phyloP scores from a whole-genome alignment of 805 yeast genomes.

The Cyberlindnera suaveolens region DNA sequence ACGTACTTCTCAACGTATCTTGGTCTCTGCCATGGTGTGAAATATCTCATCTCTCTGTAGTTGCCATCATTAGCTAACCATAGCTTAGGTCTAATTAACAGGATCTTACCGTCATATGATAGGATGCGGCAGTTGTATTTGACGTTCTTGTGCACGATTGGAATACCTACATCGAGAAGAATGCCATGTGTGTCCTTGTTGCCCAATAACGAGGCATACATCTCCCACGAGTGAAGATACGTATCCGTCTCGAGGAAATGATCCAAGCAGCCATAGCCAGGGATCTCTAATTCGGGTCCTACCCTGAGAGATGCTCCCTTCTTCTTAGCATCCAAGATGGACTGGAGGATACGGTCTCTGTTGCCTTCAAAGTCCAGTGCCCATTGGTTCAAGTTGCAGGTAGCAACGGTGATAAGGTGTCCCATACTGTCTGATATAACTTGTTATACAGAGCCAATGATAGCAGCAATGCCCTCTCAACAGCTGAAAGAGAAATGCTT shows the following conservation, averaged over 20 bases:
- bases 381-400: slow-evolving; percentile 98
- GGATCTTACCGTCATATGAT: slow-evolving; percentile 70
- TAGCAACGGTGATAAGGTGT: slow-evolving; percentile 80
- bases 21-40: slow-evolving; percentile 89
- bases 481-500: too few species aligned
- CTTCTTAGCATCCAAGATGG: slow-evolving; percentile 70
- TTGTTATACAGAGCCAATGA: too few species aligned
- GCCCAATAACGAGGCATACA: slow-evolving; percentile 70
- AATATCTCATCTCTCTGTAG: slow-evolving; percentile 95
- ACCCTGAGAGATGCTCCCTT: slow-evolving; percentile 79
- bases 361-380: slow-evolving; percentile 97
- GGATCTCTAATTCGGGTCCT: slow-evolving; percentile 93
- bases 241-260: slow-evolving; percentile 90
- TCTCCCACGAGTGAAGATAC: slow-evolving; percentile 90
- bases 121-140: slow-evolving; percentile 88
- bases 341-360: slow-evolving; percentile 80
- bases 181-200: slow-evolving; percentile 70
- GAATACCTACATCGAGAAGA: slow-evolving; percentile 90
- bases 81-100: slow-evolving; percentile 86
- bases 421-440: slow-evolving; percentile 50
- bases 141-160: slow-evolving; percentile 79
- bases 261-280: slow-evolving; percentile 93
- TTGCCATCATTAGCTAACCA: slow-evolving; percentile 97
- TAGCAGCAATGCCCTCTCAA: too few species aligned
- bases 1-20: slow-evolving; percentile 65